Base-by-base conservation (phyloP, 2,329 filamentous ascomycete genomes). In the Fusarium sacchari region DNA sequence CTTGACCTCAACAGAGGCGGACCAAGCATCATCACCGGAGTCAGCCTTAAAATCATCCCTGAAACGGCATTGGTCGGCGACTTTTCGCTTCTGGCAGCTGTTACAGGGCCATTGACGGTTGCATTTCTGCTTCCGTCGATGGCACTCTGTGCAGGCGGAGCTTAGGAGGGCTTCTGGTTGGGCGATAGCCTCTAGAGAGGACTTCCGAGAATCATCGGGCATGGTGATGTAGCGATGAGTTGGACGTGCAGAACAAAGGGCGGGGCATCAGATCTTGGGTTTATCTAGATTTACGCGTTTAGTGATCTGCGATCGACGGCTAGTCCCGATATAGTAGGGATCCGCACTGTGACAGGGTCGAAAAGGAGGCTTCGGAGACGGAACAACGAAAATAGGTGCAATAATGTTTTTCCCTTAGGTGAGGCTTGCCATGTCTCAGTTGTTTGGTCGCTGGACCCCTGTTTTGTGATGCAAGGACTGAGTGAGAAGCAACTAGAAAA, bases 61-160 rank as follows among this genome's bases (percentile, higher is more conserved):
- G 44, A 69, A 69, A 24, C 67, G 67, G 42, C 67, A 69, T 32
- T 65, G 67, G 26, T 69, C 67, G 5, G 67, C 67, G 32, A 69
- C 67, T 24, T 69, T 69, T 9, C 67, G 67, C 52, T 66, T 69
- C 52, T 69, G 67, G 6, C 67, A 69, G 17, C 10, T 65, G 46
- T 60, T 70, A 40, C 67, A 69, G 5, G 67, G 67, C 67, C 67
- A 69, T 43, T 65, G 67, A 6, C 67, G 66, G 39, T 69, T 69
- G 18, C 67, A 69, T 13, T 70, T 69, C 42, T 69, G 67, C 60
- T 69, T 69, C 6, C 67, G 59, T 4, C 67, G 67, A 60, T 69
- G 66, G 15, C 67, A 69, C 46, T 69, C 67, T 8, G 66, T 69
- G 4, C 67, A 69, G 4, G 67, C 50, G 22, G 67, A 69, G 30